Conservation (phyloP, 2,329 filamentous ascomycete species). For the Ophiostoma piceae region DNA sequence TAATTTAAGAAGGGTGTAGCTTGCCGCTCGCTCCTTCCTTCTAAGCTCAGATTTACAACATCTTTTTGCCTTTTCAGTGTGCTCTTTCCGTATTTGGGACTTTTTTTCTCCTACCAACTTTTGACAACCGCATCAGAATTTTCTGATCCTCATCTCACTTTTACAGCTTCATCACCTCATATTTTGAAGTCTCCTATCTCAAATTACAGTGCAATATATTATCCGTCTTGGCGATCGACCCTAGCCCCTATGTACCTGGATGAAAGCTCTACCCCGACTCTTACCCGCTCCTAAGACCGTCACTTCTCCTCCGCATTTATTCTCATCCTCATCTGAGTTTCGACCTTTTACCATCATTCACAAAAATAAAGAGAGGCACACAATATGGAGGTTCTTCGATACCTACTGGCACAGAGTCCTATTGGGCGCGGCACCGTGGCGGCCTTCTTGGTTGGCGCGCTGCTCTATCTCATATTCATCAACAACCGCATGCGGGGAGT, state of each 20-base stretch:
- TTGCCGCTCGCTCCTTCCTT: not conserved
- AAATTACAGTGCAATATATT: not conserved
- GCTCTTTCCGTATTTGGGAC: not conserved
- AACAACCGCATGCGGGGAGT: constrained; percentile 34
- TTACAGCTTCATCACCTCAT: not conserved
- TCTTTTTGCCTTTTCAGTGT: not conserved
- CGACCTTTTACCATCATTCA: not conserved
- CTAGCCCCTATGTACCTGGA: not conserved
- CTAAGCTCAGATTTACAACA: not conserved
- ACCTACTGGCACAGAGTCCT: not conserved
- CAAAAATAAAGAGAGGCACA: not conserved
- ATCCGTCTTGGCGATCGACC: not conserved
- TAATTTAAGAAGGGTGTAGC: not conserved
- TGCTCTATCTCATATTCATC: constrained; percentile 30
- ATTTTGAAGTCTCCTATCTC: not conserved
- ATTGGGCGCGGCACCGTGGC: not conserved
- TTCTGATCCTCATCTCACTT: not conserved
- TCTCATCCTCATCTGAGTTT: not conserved
- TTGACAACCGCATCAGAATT: not conserved
- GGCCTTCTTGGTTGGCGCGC: not conserved
- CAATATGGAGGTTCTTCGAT: not conserved
- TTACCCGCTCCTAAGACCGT: not conserved
- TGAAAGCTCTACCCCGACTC: not conserved
- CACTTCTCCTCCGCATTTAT: not conserved
- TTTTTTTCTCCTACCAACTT: not conserved